These are phyloP conservation scores for Coniochaeta ligniaria DNA, from an alignment of 2,329 filamentous ascomycete species.

Conservation along the genomic window DNA sequence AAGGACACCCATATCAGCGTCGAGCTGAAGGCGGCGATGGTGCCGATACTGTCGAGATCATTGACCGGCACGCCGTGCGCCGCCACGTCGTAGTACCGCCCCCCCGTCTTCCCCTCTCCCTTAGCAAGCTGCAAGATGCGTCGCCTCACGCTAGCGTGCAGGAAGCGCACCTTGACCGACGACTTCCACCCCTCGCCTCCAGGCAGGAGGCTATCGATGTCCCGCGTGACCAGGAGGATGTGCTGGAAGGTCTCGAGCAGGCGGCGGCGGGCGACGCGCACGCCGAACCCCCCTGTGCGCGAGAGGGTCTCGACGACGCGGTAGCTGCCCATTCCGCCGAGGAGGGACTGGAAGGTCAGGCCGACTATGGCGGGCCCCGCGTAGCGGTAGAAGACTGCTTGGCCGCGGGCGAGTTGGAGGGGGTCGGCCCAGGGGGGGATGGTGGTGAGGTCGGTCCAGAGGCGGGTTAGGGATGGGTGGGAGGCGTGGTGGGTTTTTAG, in stretches of 20 bases:
- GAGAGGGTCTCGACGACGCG: slow-evolving; percentile 68
- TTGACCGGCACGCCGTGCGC: slow-evolving; percentile 63
- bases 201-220: slow-evolving; percentile 58
- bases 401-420: slow-evolving; percentile 65
- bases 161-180: slow-evolving; percentile 59
- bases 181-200: slow-evolving; percentile 59
- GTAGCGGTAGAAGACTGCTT: slow-evolving; percentile 73
- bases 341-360: slow-evolving; percentile 56
- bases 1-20: slow-evolving; percentile 61
- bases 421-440: slow-evolving; percentile 73
- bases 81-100: slow-evolving; percentile 52
- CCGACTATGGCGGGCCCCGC: slow-evolving; percentile 58
- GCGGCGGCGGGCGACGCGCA: slow-evolving; percentile 57
- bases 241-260: slow-evolving; percentile 67
- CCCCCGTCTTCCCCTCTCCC: slow-evolving; percentile 29
- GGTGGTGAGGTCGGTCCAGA: slow-evolving; percentile 62
- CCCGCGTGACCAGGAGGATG: slow-evolving; percentile 62
- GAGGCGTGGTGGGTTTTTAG: slow-evolving; percentile 49
- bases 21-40: slow-evolving; percentile 63
- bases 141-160: slow-evolving; percentile 61
- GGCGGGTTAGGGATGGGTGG: slow-evolving; percentile 43
- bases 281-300: slow-evolving; percentile 66
- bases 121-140: slow-evolving; percentile 54
- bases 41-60: slow-evolving; percentile 67
- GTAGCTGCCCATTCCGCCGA: slow-evolving; percentile 66